These are phyloP conservation scores for Serendipita sp. DNA, from an alignment of 768 basidiomycete genomes.

Conservation along the genomic window DNA sequence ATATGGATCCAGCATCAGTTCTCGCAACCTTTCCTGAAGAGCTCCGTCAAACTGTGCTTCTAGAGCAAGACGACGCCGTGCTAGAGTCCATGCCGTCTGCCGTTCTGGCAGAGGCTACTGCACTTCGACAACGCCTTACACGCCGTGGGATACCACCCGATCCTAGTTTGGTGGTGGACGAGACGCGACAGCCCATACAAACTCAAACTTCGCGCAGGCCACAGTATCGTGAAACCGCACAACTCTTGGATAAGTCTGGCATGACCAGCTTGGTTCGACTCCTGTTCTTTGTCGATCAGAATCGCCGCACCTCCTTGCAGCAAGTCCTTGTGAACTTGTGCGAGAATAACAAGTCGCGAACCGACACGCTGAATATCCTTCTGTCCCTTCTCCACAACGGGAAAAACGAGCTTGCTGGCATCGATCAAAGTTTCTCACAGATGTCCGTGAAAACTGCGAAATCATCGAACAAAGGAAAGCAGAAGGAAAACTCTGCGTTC, in stretches of 20 bases:
- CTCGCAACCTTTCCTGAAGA: conserved; percentile 82
- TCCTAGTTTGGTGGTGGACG: conserved; percentile 1
- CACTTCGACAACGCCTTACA: conserved; percentile 41
- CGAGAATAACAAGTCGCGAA: conserved; percentile 82
- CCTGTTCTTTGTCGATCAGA: conserved; percentile 88
- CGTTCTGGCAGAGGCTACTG: conserved; percentile 70
- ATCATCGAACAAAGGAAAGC: conserved; percentile 41
- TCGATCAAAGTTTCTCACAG: conserved; percentile 88
- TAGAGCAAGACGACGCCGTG: conserved; percentile 78
- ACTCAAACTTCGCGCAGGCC: conserved; percentile 29
- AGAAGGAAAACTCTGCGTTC: conserved; percentile 30
- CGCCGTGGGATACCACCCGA: conserved; percentile 14
- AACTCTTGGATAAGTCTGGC: conserved; percentile 78
- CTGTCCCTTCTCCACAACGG: conserved; percentile 92
- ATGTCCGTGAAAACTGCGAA: conserved; percentile 53
- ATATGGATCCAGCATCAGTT: conserved; percentile 80
- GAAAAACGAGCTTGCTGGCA: conserved; percentile 74
- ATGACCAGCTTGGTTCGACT: conserved; percentile 80
- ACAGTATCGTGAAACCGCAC: conserved; percentile 69
- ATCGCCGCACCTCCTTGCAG: conserved; percentile 70
- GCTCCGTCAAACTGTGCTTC: conserved; percentile 74
- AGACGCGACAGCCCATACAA: background rate
- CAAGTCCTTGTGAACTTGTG: conserved; percentile 88
- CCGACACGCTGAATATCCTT: conserved; percentile 84
- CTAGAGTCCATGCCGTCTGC: conserved; percentile 66